A percentile compares a stretch with the other conserved stretches of the same genome.
These are phyloP conservation scores for Cylindrotheca closterium DNA, from an alignment of 108 stramenopile genomes.

Conservation along the genomic window DNA sequence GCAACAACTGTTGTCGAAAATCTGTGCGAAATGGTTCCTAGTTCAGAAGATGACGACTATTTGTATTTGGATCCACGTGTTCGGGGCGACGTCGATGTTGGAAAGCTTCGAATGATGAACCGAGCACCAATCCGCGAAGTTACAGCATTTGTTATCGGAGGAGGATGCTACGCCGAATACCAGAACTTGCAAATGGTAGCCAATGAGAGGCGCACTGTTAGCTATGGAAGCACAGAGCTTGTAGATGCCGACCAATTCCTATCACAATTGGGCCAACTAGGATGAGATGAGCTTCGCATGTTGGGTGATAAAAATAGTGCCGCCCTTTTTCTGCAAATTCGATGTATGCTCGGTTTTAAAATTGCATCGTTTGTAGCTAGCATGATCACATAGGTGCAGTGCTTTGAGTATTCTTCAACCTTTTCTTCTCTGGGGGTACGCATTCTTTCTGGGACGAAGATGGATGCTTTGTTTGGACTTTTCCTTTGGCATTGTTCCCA, in stretches of 20 bases:
- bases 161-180: slow-evolving; percentile 97
- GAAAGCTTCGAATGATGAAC: slow-evolving; percentile 59
- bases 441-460: background rate
- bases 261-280: slow-evolving; percentile 73
- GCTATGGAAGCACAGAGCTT: slow-evolving; percentile 95
- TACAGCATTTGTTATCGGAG: slow-evolving; percentile 95
- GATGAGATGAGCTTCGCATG: too few relatives aligned
- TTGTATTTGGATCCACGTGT: slow-evolving; percentile 94
- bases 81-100: slow-evolving; percentile 83
- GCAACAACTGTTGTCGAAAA: slow-evolving; percentile 92
- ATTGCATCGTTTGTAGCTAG: too few relatives aligned
- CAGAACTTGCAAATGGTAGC: slow-evolving; percentile 94
- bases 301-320: slow-evolving; percentile 6
- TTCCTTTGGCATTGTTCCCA: too few relatives aligned
- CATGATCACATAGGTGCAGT: too few relatives aligned
- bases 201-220: slow-evolving; percentile 74
- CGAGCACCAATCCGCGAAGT: slow-evolving; percentile 80
- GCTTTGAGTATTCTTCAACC: background rate
- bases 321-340: too few relatives aligned
- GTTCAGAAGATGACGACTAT: slow-evolving; percentile 93
- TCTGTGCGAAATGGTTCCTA: slow-evolving; percentile 85
- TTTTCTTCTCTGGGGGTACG: background rate
- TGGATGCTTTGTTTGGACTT: background rate
- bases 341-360: too few relatives aligned
- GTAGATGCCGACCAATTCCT: slow-evolving; percentile 80